phyloP scores from a whole-genome alignment of 2,329 filamentous ascomycete genomes.

The Teratosphaeria destructans region DNA sequence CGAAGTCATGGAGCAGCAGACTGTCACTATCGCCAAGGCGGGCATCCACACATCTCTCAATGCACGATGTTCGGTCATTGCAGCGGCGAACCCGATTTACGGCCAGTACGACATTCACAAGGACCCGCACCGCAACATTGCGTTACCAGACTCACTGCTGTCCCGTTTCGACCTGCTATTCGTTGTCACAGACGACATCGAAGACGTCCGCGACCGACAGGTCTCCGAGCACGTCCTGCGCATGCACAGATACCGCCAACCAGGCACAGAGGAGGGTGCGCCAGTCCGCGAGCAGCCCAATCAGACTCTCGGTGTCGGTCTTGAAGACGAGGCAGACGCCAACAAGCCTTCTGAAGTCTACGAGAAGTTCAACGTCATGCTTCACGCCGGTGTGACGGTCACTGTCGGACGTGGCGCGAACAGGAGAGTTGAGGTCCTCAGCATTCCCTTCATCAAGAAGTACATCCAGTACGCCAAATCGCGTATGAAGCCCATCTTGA shows the following conservation, averaged over 20 bases:
- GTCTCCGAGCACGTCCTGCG: constrained; percentile 93
- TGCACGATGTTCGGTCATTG: constrained; percentile 90
- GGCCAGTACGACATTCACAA: constrained; percentile 98
- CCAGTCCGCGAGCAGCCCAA: constrained; percentile 80
- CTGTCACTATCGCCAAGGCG: constrained; percentile 95
- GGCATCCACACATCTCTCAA: constrained; percentile 97
- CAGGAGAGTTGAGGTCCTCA: constrained; percentile 76
- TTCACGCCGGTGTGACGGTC: constrained; percentile 79
- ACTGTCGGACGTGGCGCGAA: constrained; percentile 63
- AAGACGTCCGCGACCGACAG: constrained; percentile 80
- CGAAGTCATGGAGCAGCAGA: constrained; percentile 99
- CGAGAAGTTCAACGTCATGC: constrained; percentile 92
- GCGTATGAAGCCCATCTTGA: constrained; percentile 78
- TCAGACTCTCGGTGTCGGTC: constrained; percentile 77
- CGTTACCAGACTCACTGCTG: constrained; percentile 85
- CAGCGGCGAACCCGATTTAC: constrained; percentile 93
- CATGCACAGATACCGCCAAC: constrained; percentile 91
- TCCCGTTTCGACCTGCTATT: constrained; percentile 98
- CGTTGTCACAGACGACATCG: constrained; percentile 95
- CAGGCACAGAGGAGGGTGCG: constrained; percentile 86
- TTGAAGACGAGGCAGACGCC: constrained; percentile 65
- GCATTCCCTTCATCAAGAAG: constrained; percentile 98
- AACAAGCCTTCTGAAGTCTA: constrained; percentile 76
- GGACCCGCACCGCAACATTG: constrained; percentile 97
- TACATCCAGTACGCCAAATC: constrained; percentile 98